Base-by-base conservation (phyloP, 768 basidiomycete species). In the Rhodotorula kratochvilovae region DNA sequence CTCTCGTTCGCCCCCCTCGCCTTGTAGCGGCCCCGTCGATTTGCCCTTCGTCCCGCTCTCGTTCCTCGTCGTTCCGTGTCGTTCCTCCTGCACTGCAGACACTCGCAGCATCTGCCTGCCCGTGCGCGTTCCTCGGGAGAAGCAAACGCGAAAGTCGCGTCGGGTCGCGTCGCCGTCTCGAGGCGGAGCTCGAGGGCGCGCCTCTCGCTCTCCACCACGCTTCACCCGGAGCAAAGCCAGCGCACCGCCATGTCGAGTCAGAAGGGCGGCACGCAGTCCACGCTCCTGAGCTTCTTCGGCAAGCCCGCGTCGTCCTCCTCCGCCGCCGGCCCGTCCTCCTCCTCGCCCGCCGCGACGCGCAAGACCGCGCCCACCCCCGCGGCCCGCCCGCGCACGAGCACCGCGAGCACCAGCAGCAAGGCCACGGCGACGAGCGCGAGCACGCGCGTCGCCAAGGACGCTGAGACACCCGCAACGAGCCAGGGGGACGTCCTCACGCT, bases 211-310 rank as follows among this genome's bases (percentile, higher is more conserved):
- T 50, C 48, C 25, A 6, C 25, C 48, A 25, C 48, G 11, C 12
- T 17, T 46, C 25, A 2, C 48, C 25, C 27, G 12, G 23, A 19
- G 21, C 23, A 7, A 15, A 50, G 25, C 25, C n/a, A n/a, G n/a
- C n/a, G n/a, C n/a, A n/a, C n/a, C n/a, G 51, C 51, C n/a, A 53
- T 53, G 51, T 53, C 51, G n/a, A n/a, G 29, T 12, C 51, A n/a
- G n/a, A 53, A 29, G n/a, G n/a, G 50, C 21, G 36, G 48, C 19
- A 33, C 59, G 23, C 71, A 72, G 45, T 15, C 27, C 8, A 57
- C 71, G 4, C 65, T 72, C 15, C 19, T 67, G 36, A 31, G 39
- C 46, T 72, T 72, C 66, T 72, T 67, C 53, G 7, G 27, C 50
- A 72, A 72, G 29, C 61, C 60, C 25, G 13, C 62, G 39, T 25